These are phyloP conservation scores for Chaetomiaceae sp. DNA, from an alignment of 2,329 filamentous ascomycete genomes.

Conservation along the genomic window DNA sequence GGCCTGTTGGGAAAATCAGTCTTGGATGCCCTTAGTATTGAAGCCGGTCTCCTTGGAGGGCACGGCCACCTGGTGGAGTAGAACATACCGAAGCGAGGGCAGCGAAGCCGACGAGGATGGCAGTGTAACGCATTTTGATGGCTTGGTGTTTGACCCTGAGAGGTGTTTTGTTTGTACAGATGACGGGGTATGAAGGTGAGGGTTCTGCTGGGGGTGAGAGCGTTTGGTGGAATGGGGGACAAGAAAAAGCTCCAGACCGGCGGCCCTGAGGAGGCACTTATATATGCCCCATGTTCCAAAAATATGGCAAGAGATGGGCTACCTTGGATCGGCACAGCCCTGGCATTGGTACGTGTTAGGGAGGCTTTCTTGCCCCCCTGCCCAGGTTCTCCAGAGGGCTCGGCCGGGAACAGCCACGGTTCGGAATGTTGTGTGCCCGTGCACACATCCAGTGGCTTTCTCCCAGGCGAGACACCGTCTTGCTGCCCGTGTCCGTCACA, in stretches of 20 bases:
- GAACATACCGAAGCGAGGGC: slow-evolving; percentile 28
- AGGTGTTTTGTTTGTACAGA: background rate
- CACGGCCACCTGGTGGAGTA: too few relatives aligned
- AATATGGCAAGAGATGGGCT: background rate
- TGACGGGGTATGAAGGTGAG: background rate
- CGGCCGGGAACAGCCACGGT: slow-evolving; percentile 6
- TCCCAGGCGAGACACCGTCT: slow-evolving; percentile 6
- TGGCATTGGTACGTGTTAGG: background rate
- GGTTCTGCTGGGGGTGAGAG: too few relatives aligned
- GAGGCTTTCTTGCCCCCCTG: background rate
- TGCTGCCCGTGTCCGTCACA: background rate
- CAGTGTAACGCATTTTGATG: slow-evolving; percentile 41
- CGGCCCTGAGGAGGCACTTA: background rate
- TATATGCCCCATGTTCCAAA: background rate
- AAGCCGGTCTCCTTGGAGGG: too few relatives aligned
- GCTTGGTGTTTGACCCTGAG: background rate
- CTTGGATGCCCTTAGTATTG: too few relatives aligned
- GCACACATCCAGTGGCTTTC: background rate
- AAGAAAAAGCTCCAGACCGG: background rate
- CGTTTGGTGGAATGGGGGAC: background rate
- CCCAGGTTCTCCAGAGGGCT: background rate
- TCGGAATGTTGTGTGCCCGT: slow-evolving; percentile 9
- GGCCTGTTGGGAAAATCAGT: slow-evolving; percentile 17
- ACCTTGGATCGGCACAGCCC: background rate
- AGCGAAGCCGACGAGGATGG: slow-evolving; percentile 37